Evolutionary conservation across 495 filamentous ascomycete genomes (phyloP).

Genomic region (Mytilinidion resinicola): DNA sequence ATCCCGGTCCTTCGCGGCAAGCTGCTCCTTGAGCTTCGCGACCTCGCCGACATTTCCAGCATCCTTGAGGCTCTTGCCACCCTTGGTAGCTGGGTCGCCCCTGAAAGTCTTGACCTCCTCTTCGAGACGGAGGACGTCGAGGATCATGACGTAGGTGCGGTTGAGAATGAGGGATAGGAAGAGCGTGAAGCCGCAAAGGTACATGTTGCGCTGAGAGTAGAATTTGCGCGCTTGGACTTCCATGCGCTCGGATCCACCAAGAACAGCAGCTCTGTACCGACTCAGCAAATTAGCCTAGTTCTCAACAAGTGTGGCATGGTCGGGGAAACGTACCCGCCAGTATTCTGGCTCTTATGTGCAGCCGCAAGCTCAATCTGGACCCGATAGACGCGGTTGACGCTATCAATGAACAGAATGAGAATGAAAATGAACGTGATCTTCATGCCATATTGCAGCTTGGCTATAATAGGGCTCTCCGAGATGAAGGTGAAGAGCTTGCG

Average conservation of each 20-base stretch:
- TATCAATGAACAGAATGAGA: slow-evolving; percentile 94
- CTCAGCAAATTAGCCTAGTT: slow-evolving; percentile 9
- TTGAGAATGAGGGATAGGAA: slow-evolving; percentile 99
- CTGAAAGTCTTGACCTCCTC: slow-evolving; percentile 84
- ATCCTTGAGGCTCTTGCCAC: slow-evolving; percentile 54
- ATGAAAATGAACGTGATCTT: slow-evolving; percentile 99
- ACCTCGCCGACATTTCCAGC: slow-evolving; percentile 70
- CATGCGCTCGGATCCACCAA: slow-evolving; percentile 86
- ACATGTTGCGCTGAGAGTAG: slow-evolving; percentile 99
- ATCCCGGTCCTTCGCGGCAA: slow-evolving; percentile 40
- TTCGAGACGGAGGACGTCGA: slow-evolving; percentile 88
- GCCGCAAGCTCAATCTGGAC: slow-evolving; percentile 81
- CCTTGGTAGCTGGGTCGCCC: slow-evolving; percentile 60
- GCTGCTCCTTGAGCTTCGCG: slow-evolving; percentile 55
- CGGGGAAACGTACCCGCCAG: slow-evolving; percentile 37
- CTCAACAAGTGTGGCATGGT: slow-evolving; percentile 29
- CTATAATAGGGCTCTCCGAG: slow-evolving; percentile 75
- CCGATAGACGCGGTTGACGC: slow-evolving; percentile 95
- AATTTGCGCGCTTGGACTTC: slow-evolving; percentile 99
- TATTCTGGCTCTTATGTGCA: slow-evolving; percentile 49
- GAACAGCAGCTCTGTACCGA: slow-evolving; percentile 47
- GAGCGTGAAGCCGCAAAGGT: slow-evolving; percentile 97
- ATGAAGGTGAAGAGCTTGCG: slow-evolving; percentile 90
- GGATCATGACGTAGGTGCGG: slow-evolving; percentile 96
- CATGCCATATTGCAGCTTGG: slow-evolving; percentile 75